phyloP scores from a whole-genome alignment of 495 filamentous ascomycete genomes.

The Neurospora sp. region DNA sequence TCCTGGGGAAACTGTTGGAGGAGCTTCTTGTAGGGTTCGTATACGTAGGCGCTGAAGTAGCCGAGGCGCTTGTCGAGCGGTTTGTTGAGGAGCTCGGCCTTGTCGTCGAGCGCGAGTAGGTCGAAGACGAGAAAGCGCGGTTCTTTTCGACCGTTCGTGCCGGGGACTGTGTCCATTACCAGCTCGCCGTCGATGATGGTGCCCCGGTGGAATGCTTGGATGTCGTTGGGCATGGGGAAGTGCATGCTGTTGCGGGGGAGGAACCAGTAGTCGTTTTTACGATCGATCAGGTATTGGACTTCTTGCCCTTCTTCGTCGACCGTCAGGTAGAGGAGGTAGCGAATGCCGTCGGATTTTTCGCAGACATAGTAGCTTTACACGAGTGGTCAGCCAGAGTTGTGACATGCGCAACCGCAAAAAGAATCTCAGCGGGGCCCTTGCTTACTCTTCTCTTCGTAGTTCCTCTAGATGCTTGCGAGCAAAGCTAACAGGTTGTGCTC shows the following conservation, averaged over 20 bases:
- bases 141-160: constrained; percentile 44
- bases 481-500: constrained; percentile 93
- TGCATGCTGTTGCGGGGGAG: constrained; percentile 56
- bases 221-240: constrained; percentile 61
- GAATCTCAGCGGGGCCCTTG: neutral
- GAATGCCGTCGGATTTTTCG: constrained; percentile 95
- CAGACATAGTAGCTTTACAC: constrained; percentile 74
- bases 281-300: constrained; percentile 74
- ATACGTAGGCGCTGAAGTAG: constrained; percentile 70
- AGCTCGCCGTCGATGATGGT: constrained; percentile 92
- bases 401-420: neutral
- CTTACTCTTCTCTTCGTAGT: constrained; percentile 63
- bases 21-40: constrained; percentile 66
- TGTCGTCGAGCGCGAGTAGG: constrained; percentile 72
- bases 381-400: neutral
- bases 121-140: constrained; percentile 89
- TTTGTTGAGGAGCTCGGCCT: constrained; percentile 59
- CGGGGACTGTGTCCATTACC: constrained; percentile 59
- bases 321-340: constrained; percentile 85
- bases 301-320: constrained; percentile 45
- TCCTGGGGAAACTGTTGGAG: constrained; percentile 61
- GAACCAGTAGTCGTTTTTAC: constrained; percentile 91
- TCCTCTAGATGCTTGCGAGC: constrained; percentile 64
- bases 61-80: constrained; percentile 79
- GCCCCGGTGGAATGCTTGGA: constrained; percentile 57